Evolutionary conservation across 306 rosid genomes (phyloP).

Genomic region (Lathyrus aphaca): DNA sequence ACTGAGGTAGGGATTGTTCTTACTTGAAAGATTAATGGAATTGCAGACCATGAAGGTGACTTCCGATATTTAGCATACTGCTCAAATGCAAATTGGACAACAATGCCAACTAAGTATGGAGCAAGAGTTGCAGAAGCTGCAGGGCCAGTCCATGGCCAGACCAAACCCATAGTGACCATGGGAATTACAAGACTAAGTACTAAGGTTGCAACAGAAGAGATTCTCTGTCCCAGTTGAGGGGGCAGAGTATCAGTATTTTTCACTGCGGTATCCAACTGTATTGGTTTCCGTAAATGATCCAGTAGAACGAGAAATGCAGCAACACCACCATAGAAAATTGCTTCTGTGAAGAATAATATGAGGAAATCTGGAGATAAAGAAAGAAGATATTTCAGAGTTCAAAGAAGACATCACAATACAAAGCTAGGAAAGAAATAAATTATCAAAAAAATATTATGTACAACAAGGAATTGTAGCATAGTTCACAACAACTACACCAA

Average conservation of each 20-base stretch:
- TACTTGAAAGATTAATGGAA: constrained; percentile 96
- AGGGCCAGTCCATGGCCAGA: constrained; percentile 99
- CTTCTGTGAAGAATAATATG: constrained; percentile 97
- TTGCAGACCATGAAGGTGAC: constrained; percentile 87
- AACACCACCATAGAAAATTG: constrained; percentile 90
- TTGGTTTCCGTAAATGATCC: constrained; percentile 66
- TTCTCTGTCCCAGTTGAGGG: constrained; percentile 70
- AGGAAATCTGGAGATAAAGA: constrained; percentile 81
- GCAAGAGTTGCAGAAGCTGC: constrained; percentile 99
- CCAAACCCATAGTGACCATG: constrained; percentile 98
- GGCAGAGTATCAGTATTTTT: constrained; percentile 41
- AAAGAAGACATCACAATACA: constrained; percentile 32
- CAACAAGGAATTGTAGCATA: constrained; percentile 32
- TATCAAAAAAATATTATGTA: neutral
- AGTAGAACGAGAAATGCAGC: constrained; percentile 73
- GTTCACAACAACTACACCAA: constrained; percentile 23
- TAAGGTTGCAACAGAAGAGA: constrained; percentile 76
- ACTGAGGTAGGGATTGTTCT: constrained; percentile 32
- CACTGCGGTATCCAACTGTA: constrained; percentile 44
- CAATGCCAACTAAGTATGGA: constrained; percentile 89
- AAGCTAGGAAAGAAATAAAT: constrained; percentile 9
- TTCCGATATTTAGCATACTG: constrained; percentile 85
- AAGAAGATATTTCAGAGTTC: constrained; percentile 21
- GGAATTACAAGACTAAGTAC: constrained; percentile 95
- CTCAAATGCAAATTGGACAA: constrained; percentile 97